A percentile compares a stretch with the other conserved stretches of the same genome.
Evolutionary conservation across 2,329 filamentous ascomycete species (phyloP).

Genomic region (Calonectria pseudoturangicola): DNA sequence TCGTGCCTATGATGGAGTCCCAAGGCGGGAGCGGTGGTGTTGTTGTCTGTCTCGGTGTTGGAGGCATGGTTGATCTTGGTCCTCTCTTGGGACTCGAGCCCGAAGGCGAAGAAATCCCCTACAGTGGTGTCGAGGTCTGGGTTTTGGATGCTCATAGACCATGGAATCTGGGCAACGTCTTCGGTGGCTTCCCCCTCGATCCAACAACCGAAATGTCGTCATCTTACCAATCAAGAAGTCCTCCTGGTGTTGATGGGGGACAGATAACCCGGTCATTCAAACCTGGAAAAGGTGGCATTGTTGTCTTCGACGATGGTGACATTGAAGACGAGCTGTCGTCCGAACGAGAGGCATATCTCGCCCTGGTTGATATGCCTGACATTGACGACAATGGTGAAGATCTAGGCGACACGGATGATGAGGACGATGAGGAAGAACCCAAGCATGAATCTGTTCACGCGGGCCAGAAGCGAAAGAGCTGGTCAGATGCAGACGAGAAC

Average conservation of each 20-base stretch:
- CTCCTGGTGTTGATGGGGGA: constrained; percentile 82
- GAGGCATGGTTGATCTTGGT: constrained; percentile 91
- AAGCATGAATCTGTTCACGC: constrained; percentile 62
- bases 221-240: constrained; percentile 71
- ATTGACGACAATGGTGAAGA: constrained; percentile 84
- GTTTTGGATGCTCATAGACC: constrained; percentile 92
- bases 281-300: constrained; percentile 88
- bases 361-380: constrained; percentile 93
- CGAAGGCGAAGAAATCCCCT: constrained; percentile 79
- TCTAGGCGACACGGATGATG: constrained; percentile 74
- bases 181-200: constrained; percentile 81
- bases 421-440: constrained; percentile 69
- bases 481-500: constrained; percentile 81
- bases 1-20: constrained; percentile 89
- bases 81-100: constrained; percentile 82
- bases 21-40: constrained; percentile 90
- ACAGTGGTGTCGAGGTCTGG: constrained; percentile 95
- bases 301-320: constrained; percentile 97
- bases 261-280: constrained; percentile 83
- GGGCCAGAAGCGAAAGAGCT: constrained; percentile 87
- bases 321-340: constrained; percentile 86
- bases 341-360: constrained; percentile 89
- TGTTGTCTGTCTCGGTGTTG: constrained; percentile 93
- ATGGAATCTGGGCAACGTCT: constrained; percentile 96
- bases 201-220: constrained; percentile 68